phyloP scores from a whole-genome alignment of 2,329 filamentous ascomycete species.

The Aspergillus calidoustus region DNA sequence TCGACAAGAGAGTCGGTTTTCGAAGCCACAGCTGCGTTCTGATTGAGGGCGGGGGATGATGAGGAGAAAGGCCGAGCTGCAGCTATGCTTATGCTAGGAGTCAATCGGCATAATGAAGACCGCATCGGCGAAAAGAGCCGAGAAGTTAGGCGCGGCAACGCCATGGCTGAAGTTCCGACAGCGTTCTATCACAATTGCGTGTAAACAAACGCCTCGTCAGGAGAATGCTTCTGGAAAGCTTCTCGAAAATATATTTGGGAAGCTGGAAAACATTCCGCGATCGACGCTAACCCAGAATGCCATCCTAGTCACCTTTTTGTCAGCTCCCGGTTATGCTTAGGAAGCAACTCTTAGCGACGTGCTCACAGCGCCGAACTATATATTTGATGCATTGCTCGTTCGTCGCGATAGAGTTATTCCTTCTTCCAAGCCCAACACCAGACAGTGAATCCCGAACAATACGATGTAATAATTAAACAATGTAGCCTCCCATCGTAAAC shows the following conservation, averaged over 20 bases:
- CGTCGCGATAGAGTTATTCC: background rate
- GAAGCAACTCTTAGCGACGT: background rate
- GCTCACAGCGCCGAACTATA: background rate
- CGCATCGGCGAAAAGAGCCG: constrained; percentile 3
- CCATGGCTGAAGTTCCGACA: constrained; percentile 3
- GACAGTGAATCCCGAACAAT: background rate
- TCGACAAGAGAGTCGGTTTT: constrained; percentile 33
- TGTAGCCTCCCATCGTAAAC: constrained; percentile 1
- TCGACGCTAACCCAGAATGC: background rate
- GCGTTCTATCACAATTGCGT: background rate
- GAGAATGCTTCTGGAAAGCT: background rate
- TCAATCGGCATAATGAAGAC: background rate
- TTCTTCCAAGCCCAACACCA: background rate
- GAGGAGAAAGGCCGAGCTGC: constrained; percentile 23
- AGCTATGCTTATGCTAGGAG: constrained; percentile 32
- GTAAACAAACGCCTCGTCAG: background rate
- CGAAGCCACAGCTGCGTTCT: constrained; percentile 11
- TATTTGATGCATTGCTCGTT: background rate
- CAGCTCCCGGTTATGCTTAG: background rate
- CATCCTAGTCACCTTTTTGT: background rate
- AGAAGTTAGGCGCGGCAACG: background rate
- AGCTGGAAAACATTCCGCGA: background rate
- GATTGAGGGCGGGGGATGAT: constrained; percentile 4
- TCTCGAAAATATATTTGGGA: constrained; percentile 1
- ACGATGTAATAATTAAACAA: constrained; percentile 1